phyloP scores from a whole-genome alignment of 805 yeast species.

The Limtongia smithiae region DNA sequence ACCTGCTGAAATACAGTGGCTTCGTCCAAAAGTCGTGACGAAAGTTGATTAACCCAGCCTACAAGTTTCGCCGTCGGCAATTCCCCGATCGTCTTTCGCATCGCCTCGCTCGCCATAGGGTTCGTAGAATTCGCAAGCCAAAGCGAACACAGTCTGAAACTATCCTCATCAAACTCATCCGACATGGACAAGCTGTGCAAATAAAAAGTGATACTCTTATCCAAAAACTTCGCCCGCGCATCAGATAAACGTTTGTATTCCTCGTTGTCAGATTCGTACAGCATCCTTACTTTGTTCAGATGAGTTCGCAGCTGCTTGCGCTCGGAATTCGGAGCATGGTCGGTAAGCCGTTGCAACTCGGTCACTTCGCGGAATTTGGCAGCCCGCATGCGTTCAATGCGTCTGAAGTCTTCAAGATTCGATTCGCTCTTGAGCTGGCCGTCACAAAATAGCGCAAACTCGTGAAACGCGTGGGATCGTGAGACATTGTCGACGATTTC shows the following conservation, averaged over 20 bases:
- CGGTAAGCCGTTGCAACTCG: constrained; percentile 49
- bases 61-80: constrained; percentile 63
- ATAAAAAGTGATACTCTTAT: constrained; percentile 57
- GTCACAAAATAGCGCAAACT: constrained; percentile 72
- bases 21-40: constrained; percentile 54
- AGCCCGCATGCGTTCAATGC: constrained; percentile 38
- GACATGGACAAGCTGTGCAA: constrained; percentile 50
- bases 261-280: constrained; percentile 48
- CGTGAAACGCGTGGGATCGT: constrained; percentile 45
- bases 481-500: constrained; percentile 39
- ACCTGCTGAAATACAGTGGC: constrained; percentile 58
- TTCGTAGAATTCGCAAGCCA: constrained; percentile 67
- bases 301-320: constrained; percentile 49
- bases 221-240: constrained; percentile 45
- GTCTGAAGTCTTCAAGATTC: constrained; percentile 45
- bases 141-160: constrained; percentile 74
- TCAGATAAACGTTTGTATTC: constrained; percentile 43
- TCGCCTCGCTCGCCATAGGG: constrained; percentile 43
- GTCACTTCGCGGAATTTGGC: constrained; percentile 27
- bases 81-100: constrained; percentile 40
- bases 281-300: constrained; percentile 17
- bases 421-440: constrained; percentile 50
- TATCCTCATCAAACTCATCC: constrained; percentile 48
- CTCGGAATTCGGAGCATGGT: constrained; percentile 45
- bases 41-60: constrained; percentile 75